Conservation (phyloP, 2,329 filamentous ascomycete genomes). For the Cucurbitaria berberidis region DNA sequence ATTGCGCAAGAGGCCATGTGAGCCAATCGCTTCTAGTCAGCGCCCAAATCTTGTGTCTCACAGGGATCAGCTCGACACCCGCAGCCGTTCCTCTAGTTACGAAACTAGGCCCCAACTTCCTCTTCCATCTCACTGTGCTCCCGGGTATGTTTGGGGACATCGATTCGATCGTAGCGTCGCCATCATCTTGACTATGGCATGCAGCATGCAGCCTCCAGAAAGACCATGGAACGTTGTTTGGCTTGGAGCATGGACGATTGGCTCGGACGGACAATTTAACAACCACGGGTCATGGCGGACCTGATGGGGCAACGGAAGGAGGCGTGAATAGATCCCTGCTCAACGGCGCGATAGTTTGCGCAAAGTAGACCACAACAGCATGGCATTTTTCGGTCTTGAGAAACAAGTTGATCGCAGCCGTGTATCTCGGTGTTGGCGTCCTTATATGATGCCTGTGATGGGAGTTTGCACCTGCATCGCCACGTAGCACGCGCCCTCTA, state of each 20-base stretch:
- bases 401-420: constrained; percentile 9
- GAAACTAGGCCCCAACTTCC: not conserved
- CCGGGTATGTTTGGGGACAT: not conserved
- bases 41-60: not conserved
- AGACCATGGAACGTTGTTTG: not conserved
- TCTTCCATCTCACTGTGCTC: not conserved
- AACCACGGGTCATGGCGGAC: constrained; percentile 16
- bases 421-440: constrained; percentile 2
- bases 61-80: not conserved
- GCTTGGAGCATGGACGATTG: not conserved
- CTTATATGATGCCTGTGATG: constrained; percentile 6
- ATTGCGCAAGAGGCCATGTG: not conserved
- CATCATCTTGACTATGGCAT: not conserved
- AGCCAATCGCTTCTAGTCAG: not conserved
- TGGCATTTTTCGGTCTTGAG: constrained; percentile 2
- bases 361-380: not conserved
- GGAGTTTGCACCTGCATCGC: constrained; percentile 17
- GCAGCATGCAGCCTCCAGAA: not conserved
- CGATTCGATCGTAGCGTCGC: not conserved
- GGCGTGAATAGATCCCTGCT: constrained; percentile 15
- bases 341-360: constrained; percentile 11
- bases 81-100: not conserved
- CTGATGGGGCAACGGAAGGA: constrained; percentile 17
- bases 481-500: constrained; percentile 17
- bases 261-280: not conserved